Evolutionary conservation across 176 grass and related monocot species (phyloP).

Genomic region (Lolium rigidum): DNA sequence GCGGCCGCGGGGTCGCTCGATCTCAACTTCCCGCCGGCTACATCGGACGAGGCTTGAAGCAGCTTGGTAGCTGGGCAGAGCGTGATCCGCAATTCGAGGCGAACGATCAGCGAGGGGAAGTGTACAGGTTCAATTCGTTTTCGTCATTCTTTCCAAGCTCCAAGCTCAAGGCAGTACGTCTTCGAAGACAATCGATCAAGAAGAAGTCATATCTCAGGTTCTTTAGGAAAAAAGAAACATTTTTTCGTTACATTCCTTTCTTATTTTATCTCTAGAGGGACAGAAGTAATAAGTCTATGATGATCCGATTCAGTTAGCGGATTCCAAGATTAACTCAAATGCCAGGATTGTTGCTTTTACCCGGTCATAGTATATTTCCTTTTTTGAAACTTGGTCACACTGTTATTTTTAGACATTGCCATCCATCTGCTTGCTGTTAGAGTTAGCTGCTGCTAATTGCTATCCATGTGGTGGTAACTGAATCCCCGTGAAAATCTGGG

Average conservation of each 20-base stretch:
- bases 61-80: conserved; percentile 34
- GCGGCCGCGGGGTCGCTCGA: conserved; percentile 44
- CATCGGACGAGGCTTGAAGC: conserved; percentile 47
- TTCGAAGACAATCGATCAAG: neutral
- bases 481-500: conserved; percentile 51
- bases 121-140: conserved; percentile 69
- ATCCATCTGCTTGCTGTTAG: neutral
- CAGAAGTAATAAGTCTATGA: conserved; percentile 29
- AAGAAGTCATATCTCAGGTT: conserved; percentile 38
- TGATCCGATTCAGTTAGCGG: conserved; percentile 37
- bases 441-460: neutral
- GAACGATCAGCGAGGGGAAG: conserved; percentile 20
- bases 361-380: conserved; percentile 24
- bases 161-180: neutral
- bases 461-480: conserved; percentile 27
- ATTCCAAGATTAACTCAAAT: conserved; percentile 49
- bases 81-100: conserved; percentile 50
- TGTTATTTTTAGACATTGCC: conserved; percentile 52
- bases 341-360: conserved; percentile 15
- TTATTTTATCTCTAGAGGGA: conserved; percentile 19
- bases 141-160: conserved; percentile 47
- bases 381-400: neutral
- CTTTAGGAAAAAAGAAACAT: neutral
- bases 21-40: conserved; percentile 72
- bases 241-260: conserved; percentile 28